Conservation (phyloP, 768 basidiomycete species). For the Favolaschia claudopus region DNA sequence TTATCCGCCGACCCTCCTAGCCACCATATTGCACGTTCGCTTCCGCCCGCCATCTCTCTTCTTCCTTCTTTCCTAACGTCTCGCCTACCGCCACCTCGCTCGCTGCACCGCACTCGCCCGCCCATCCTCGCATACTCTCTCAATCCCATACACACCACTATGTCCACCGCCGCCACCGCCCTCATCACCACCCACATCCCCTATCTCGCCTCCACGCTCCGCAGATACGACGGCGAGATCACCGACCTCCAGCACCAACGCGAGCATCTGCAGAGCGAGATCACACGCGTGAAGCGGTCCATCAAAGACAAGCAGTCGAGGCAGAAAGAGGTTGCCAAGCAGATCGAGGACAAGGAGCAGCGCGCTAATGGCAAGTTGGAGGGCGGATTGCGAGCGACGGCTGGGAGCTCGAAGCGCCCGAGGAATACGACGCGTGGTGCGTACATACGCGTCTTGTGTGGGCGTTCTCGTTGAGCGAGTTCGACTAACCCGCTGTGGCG, state of each 20-base stretch:
- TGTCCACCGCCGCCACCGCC: slow-evolving; percentile 1
- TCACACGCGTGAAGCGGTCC: slow-evolving; percentile 6
- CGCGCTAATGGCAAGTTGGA: background rate
- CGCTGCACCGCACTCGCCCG: background rate
- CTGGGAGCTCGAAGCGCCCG: too few relatives aligned
- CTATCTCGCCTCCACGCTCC: slow-evolving; percentile 2
- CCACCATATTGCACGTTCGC: slow-evolving; percentile 5
- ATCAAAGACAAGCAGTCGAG: slow-evolving; percentile 14
- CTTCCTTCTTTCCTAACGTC: background rate
- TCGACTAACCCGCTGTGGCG: too few relatives aligned
- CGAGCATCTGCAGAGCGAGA: slow-evolving; percentile 11
- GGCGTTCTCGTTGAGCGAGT: too few relatives aligned
- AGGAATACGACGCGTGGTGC: too few relatives aligned
- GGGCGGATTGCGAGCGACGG: slow-evolving; percentile 1
- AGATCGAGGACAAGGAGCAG: slow-evolving; percentile 6
- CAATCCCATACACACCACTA: too few relatives aligned
- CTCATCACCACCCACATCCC: background rate
- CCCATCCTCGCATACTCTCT: background rate
- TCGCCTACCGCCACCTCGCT: background rate
- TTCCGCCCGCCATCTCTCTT: background rate
- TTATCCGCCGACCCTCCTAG: too few relatives aligned
- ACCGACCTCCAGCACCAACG: slow-evolving; percentile 14
- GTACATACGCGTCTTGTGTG: too few relatives aligned
- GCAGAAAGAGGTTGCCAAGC: slow-evolving; percentile 13
- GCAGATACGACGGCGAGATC: slow-evolving; percentile 20